Conservation (phyloP, 2,329 filamentous ascomycete species). For the Xylaria sp. region DNA sequence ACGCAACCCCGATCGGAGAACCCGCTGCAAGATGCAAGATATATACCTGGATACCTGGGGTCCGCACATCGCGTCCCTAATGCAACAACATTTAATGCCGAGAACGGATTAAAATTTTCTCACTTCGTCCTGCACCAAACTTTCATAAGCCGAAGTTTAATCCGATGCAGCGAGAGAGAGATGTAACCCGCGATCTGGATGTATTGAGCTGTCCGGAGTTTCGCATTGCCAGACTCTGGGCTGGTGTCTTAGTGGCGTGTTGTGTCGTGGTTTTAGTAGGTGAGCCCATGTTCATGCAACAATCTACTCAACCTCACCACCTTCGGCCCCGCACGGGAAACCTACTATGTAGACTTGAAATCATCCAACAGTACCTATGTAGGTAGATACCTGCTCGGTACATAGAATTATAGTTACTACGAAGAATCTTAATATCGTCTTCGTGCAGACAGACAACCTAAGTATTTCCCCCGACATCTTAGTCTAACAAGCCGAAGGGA, state of each 20-base stretch:
- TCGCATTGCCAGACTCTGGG: conserved; percentile 17
- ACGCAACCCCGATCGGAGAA: conserved; percentile 26
- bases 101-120: neutral
- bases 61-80: conserved; percentile 5
- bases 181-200: neutral
- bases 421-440: neutral
- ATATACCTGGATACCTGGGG: conserved; percentile 10
- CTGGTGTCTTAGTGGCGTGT: conserved; percentile 27
- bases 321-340: conserved; percentile 2
- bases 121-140: neutral
- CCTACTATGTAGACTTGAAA: neutral
- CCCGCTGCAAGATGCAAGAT: conserved; percentile 36
- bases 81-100: conserved; percentile 6
- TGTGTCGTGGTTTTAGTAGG: conserved; percentile 20
- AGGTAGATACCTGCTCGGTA: neutral
- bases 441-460: neutral
- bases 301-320: conserved; percentile 15
- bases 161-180: conserved; percentile 7
- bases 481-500: neutral
- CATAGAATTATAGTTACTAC: neutral
- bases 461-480: neutral
- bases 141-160: neutral
- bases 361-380: neutral
- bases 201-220: conserved; percentile 3
- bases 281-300: conserved; percentile 26